phyloP scores from a whole-genome alignment of 208 protist species.

The Trypanosoma congolense region DNA sequence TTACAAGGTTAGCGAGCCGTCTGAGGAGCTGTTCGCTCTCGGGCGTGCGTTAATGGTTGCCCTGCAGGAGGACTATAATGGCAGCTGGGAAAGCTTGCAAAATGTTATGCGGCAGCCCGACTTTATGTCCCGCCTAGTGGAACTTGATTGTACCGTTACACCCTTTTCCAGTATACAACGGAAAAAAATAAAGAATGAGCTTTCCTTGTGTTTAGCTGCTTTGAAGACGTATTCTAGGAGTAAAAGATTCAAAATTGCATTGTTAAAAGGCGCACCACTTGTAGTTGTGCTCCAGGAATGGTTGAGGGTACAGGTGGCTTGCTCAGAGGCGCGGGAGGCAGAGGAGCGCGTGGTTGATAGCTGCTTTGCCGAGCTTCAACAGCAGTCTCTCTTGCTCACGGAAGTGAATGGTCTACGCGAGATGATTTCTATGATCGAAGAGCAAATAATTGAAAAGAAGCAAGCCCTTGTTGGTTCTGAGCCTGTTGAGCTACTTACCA shows the following conservation, averaged over 20 bases:
- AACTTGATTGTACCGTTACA: constrained; percentile 61
- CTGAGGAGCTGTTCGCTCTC: constrained; percentile 27
- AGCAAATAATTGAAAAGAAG: constrained; percentile 62
- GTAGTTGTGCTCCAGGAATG: constrained; percentile 39
- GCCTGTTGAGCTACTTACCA: constrained; percentile 25
- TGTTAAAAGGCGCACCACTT: constrained; percentile 11
- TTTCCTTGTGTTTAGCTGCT: constrained; percentile 6
- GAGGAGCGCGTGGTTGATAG: constrained; percentile 53
- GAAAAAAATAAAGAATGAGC: constrained; percentile 34
- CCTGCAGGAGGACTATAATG: constrained; percentile 54
- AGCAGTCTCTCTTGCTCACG: constrained; percentile 56
- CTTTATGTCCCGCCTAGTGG: constrained; percentile 57
- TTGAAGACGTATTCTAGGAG: constrained; percentile 14
- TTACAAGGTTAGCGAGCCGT: constrained; percentile 23
- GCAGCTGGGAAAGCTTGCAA: constrained; percentile 54
- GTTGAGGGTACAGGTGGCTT: constrained; percentile 63
- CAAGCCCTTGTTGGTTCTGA: constrained; percentile 34
- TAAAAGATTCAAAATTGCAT: constrained; percentile 3
- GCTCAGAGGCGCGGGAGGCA: constrained; percentile 43
- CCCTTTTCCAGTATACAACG: constrained; percentile 52
- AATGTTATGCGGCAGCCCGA: constrained; percentile 40
- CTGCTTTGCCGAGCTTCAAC: constrained; percentile 64
- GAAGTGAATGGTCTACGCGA: constrained; percentile 77
- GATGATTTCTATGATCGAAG: constrained; percentile 41
- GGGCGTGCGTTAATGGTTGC: constrained; percentile 59